A percentile compares a stretch with the other conserved stretches of the same genome.
phyloP scores from a whole-genome alignment of 331 rosid species.

The Pyracantha coccinea region DNA sequence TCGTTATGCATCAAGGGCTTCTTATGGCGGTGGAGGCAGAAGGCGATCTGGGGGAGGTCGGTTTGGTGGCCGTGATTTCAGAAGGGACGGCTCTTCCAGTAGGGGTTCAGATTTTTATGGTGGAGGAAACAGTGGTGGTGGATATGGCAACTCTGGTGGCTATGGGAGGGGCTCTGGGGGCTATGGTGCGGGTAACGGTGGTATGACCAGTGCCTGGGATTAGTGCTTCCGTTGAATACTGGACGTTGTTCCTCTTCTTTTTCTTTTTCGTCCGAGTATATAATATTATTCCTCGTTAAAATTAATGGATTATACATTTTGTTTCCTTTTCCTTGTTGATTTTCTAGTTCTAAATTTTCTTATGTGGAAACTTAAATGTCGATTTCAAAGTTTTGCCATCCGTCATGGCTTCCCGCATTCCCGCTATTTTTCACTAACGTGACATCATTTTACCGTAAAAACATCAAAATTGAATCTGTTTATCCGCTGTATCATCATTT shows the following conservation, averaged over 20 bases:
- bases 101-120: constrained; percentile 69
- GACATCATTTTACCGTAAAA: too few relatives aligned
- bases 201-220: constrained; percentile 92
- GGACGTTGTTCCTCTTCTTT: constrained; percentile 15
- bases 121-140: constrained; percentile 47
- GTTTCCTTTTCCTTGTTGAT: neutral
- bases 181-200: constrained; percentile 49
- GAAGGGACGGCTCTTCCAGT: constrained; percentile 51
- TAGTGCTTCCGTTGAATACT: constrained; percentile 28
- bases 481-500: too few relatives aligned
- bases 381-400: neutral
- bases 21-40: constrained; percentile 54
- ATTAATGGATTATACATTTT: neutral
- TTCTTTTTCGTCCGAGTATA: neutral
- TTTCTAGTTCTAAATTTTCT: neutral
- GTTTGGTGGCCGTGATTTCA: constrained; percentile 84
- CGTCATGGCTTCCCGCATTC: too few relatives aligned
- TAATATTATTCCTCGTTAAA: neutral
- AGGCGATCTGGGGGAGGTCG: constrained; percentile 86
- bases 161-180: constrained; percentile 48
- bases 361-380: neutral
- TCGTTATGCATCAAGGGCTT: constrained; percentile 64
- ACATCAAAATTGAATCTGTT: too few relatives aligned
- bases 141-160: constrained; percentile 50
- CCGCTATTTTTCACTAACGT: too few relatives aligned